Evolutionary conservation across 139 green algal genomes (phyloP), one percentile per base, ranked within the genome.

Genomic region (Chlamydomonas applanata): DNA sequence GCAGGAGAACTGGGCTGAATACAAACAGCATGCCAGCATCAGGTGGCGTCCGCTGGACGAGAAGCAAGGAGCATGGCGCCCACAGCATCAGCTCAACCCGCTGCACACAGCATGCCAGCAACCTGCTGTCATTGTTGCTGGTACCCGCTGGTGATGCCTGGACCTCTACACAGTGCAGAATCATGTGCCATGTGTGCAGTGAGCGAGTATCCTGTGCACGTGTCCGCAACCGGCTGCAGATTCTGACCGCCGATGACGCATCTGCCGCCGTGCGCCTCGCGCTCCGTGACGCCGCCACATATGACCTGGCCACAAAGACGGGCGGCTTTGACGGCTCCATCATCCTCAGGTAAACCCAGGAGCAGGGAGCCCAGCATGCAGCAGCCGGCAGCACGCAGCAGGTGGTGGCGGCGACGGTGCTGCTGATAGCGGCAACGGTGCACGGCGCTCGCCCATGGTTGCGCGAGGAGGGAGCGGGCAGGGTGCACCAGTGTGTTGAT

Each of bases 241-340:
- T 82, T 9, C 57, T 95, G n/a, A 81, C n/a, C 3, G 29, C 74
- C 2, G 88, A 72, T 7, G 91, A 96, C 75, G 80, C 82, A 0
- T 29, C 79, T 4, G 53, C n/a, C 0, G 76, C 73, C 24, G 54
- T 94, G 74, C 76, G 85, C 5, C 80, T 94, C 46, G 79, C 94
- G 45, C 59, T 97, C 5, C 69, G 88, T 46, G 91, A 97, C 69
- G 92, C 91, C 3, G 84, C 59, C 11, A 93, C 87, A 0, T 96
- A 90, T 70, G 89, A 97, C 69, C 40, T 76, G 1, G 79, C 49
- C 1, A 90, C 82, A 54, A 87, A 88, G 65, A 93, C 83, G 0
- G 92, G 92, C 45, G 92, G 92, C 33, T 56, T 90, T 14, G 86
- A 96, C 60, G 92, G 91, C 13, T 94, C 89, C 52, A 89, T 96